Base-by-base conservation (phyloP, 1,284 basidiomycete species). In the Fomes fomentarius region DNA sequence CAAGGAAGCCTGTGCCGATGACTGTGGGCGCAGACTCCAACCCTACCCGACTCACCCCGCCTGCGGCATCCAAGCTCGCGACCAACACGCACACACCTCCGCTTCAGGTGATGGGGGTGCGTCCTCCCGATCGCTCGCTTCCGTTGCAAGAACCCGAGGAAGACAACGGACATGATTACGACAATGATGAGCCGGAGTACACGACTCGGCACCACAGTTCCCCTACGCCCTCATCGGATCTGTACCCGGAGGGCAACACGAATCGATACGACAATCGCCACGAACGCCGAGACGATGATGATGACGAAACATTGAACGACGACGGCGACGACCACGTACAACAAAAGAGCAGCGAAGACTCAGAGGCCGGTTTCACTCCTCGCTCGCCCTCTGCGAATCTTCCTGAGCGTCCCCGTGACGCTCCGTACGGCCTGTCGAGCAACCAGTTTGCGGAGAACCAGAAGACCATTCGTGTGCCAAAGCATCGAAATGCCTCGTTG, bases 91-190 rank as follows among this genome's bases (percentile, higher is more conserved):
- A 85, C 62, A 82, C 83, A 0, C 82, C 84, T 0, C 84, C 85
- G 6, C 58, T 78, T 40, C 84, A 83, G 61, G 68, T 78, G 5
- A 74, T 79, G 61, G 76, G 77, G 55, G 74, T 77, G 3, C 82
- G 85, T 30, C 83, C 83, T n/a, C 83, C 87, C 2, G 88, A 89
- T 66, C 78, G 85, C 42, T 88, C 87, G 28, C 74, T 91, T 24
- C 89, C 89, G 6, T 80, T 91, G 2, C 88, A 91, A 68, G 88
- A 91, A 60, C 76, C 79, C 24, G 88, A 89, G 62, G 88, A 89
- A 61, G 85, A 89, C 57, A 70, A 76, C 10, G 67, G 70, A 37
- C 65, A 67, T 47, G 63, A 68, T 30, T 62, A 52, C 41, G 54
- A 60, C 25, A 62, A 68, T 55, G 52, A 75, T 55, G 72, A 72